A percentile compares a stretch with the other conserved stretches of the same genome.
phyloP scores from a whole-genome alignment of 164 flowering plant genomes.

The Liquidambar formosana region DNA sequence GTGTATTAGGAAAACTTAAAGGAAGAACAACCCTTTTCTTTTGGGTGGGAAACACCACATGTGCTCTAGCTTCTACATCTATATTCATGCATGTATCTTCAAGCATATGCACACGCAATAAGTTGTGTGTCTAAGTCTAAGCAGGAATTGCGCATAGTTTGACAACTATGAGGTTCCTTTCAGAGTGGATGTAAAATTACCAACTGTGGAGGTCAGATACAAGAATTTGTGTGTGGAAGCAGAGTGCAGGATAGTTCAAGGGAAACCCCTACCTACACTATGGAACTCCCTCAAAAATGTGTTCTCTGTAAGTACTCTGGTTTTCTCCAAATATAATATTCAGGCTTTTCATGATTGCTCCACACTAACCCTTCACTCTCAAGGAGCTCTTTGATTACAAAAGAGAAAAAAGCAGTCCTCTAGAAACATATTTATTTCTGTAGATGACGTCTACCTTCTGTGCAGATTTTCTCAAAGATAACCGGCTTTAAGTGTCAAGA shows the following conservation, averaged over 20 bases:
- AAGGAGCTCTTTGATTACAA: not conserved
- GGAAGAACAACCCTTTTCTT: too few species aligned
- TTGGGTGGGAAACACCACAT: too few species aligned
- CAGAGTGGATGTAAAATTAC: constrained; percentile 53
- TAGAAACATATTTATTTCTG: not conserved
- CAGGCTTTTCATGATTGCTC: too few species aligned
- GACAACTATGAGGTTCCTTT: not conserved
- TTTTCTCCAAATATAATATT: not conserved
- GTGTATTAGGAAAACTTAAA: too few species aligned
- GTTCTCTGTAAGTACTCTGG: constrained; percentile 36
- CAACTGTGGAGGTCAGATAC: constrained; percentile 59
- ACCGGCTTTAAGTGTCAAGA: constrained; percentile 24
- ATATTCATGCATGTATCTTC: too few species aligned
- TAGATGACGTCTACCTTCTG: not conserved
- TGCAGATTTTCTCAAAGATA: constrained; percentile 30
- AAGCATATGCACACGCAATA: too few species aligned
- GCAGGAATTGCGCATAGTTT: not conserved
- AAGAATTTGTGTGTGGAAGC: constrained; percentile 51
- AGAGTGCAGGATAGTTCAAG: constrained; percentile 53
- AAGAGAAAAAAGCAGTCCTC: not conserved
- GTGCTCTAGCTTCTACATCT: too few species aligned
- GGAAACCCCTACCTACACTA: constrained; percentile 66
- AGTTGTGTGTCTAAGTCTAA: too few species aligned
- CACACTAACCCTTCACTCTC: too few species aligned
- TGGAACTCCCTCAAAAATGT: constrained; percentile 53